phyloP scores from a whole-genome alignment of 139 green algal genomes.

The Tetraselmis striata region DNA sequence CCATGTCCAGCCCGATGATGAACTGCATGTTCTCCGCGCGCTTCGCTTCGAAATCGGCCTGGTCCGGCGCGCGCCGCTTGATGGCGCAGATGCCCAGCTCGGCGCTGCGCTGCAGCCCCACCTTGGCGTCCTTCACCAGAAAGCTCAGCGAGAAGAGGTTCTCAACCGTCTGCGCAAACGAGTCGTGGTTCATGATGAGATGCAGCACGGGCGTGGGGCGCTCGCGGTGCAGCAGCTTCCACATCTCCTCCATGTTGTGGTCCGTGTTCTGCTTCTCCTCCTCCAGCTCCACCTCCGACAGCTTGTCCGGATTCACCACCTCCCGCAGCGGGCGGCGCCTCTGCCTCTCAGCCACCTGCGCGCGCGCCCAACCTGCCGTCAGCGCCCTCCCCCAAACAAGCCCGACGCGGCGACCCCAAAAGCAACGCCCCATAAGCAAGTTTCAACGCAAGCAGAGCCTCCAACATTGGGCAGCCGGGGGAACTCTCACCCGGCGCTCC shows the following conservation, averaged over 20 bases:
- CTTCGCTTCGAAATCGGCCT: slow-evolving; percentile 4
- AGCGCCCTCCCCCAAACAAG: no score
- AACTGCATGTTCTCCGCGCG: slow-evolving; percentile 39
- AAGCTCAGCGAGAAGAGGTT: slow-evolving; percentile 84
- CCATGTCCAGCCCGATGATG: slow-evolving; percentile 38
- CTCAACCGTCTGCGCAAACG: slow-evolving; percentile 79
- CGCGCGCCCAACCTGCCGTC: no score
- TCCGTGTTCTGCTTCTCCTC: slow-evolving; percentile 59
- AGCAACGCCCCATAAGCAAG: no score
- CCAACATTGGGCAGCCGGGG: no score
- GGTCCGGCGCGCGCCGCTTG: neutral
- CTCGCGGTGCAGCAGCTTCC: slow-evolving; percentile 24
- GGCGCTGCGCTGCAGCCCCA: slow-evolving; percentile 21
- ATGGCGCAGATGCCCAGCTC: slow-evolving; percentile 26
- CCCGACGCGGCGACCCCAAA: no score
- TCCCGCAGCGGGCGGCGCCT: slow-evolving; percentile 21
- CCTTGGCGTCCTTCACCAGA: slow-evolving; percentile 56
- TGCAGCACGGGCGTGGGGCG: slow-evolving; percentile 26
- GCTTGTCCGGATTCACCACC: slow-evolving; percentile 35
- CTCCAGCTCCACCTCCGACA: slow-evolving; percentile 21
- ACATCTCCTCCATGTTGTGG: slow-evolving; percentile 73
- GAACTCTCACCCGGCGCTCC: slow-evolving; percentile 6
- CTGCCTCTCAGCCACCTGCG: slow-evolving; percentile 21
- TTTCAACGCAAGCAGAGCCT: no score
- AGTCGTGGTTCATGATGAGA: slow-evolving; percentile 61